Evolutionary conservation across 2,329 filamentous ascomycete genomes (phyloP), one percentile per base, ranked within the genome.

Genomic region (Helotiales sp.): DNA sequence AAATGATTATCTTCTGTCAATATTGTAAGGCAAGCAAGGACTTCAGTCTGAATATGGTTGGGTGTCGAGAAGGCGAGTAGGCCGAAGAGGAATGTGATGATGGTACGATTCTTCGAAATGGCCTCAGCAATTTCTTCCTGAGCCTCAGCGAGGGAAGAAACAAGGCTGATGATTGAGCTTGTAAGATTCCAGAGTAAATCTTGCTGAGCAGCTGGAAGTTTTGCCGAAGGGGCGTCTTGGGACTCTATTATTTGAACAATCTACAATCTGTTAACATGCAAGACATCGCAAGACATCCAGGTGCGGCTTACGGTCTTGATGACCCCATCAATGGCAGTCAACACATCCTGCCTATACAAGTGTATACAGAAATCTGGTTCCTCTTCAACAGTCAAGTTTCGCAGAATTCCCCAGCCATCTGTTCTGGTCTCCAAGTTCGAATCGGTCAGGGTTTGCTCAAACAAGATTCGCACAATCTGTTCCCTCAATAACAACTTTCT

Each of bases 331-430:
- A 90, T 82, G 22, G 88, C 86, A 30, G 85, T 87, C 67, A 91
- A 74, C 15, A 90, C 78, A 75, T 90, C 88, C 30, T 86, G 80
- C 50, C 89, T 81, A 73, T 85, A 90, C 65, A 91, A 77, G 71
- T 91, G 88, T 22, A 91, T 80, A 69, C 87, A 89, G 67, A 91
- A 91, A 73, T 90, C 89, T 13, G 85, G 80, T 72, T 89, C 88
- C 76, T 91, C 89, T 74, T 89, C 85, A 69, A 86, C 80, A 1
- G 85, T 86, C 62, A 91, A 80, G 49, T 87, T 83, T 70, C 85
- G 83, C 61, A 91, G 79, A 70, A 91, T 89, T 13, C 86, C 85
- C 89, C 89, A 91, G n/a, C 87, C 89, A 22, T 88, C 86, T 50
- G 87, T 86, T 57, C 86, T 83, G 72, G 87, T 87, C 78, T 91